A percentile compares a stretch with the other conserved stretches of the same genome.
These are phyloP conservation scores for Epichloe gansuensis DNA, from an alignment of 2,329 filamentous ascomycete genomes.

Conservation along the genomic window DNA sequence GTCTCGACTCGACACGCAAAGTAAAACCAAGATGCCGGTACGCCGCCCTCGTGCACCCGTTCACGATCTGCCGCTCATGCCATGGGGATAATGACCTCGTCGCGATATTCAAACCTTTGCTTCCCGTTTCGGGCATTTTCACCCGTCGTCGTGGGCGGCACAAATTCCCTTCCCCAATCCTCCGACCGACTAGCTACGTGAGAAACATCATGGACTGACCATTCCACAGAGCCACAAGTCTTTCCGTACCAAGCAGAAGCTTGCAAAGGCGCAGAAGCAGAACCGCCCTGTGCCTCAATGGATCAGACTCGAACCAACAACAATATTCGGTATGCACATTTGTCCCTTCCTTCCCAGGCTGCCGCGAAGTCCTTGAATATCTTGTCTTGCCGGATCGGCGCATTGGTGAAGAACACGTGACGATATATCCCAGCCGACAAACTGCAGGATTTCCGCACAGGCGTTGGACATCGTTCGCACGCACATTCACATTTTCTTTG, in stretches of 20 bases:
- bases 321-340: slow-evolving; percentile 83
- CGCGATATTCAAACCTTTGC: not conserved
- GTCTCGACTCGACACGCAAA: slow-evolving; percentile 27
- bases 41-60: slow-evolving; percentile 11
- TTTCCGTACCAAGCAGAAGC: slow-evolving; percentile 99
- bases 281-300: slow-evolving; percentile 99
- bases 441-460: too few relatives aligned
- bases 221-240: slow-evolving; percentile 84
- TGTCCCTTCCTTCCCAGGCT: not conserved
- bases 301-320: slow-evolving; percentile 98
- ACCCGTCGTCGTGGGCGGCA: not conserved
- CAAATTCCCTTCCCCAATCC: not conserved
- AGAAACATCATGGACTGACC: slow-evolving; percentile 3
- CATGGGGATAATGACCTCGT: not conserved
- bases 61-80: slow-evolving; percentile 1
- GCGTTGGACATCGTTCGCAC: not conserved
- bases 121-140: not conserved
- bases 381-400: not conserved
- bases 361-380: not conserved
- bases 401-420: too few relatives aligned
- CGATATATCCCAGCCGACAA: too few relatives aligned
- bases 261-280: slow-evolving; percentile 99
- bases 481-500: not conserved
- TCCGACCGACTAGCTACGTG: not conserved
- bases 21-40: slow-evolving; percentile 31